Evolutionary conservation across 2,329 filamentous ascomycete species (phyloP).

Genomic region (Blastomyces emzantsi): DNA sequence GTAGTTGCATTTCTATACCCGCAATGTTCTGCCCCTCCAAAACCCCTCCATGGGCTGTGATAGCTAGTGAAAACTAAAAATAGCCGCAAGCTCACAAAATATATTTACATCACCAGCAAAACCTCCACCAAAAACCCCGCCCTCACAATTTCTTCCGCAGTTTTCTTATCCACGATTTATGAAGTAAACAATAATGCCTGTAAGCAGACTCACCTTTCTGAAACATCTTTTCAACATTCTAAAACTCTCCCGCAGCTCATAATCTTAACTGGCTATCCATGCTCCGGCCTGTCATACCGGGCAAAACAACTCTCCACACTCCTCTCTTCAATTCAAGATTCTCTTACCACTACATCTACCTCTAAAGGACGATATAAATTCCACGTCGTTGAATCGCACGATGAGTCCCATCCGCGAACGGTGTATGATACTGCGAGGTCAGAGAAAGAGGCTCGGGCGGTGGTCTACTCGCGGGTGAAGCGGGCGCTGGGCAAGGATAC

Average conservation of each 20-base stretch:
- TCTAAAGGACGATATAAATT: conserved; percentile 39
- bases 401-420: conserved; percentile 37
- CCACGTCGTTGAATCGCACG: conserved; percentile 33
- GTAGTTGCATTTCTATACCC: neutral
- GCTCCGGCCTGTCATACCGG: conserved; percentile 54
- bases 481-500: conserved; percentile 48
- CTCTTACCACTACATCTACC: conserved; percentile 26
- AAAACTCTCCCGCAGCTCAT: conserved; percentile 41
- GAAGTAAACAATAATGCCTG: conserved; percentile 9
- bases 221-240: neutral
- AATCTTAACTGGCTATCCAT: conserved; percentile 54
- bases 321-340: conserved; percentile 41
- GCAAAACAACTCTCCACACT: conserved; percentile 47
- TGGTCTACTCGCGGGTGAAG: conserved; percentile 54
- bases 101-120: conserved; percentile 2
- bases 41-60: neutral
- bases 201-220: conserved; percentile 2
- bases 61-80: neutral
- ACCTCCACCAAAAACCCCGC: neutral
- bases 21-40: neutral
- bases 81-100: conserved; percentile 6
- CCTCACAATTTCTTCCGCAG: neutral
- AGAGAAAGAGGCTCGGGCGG: conserved; percentile 56
- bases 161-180: neutral
- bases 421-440: conserved; percentile 50